Evolutionary conservation across 805 yeast species (phyloP), one percentile per base, ranked within the genome.

Genomic region (Lipomyces starkeyi): DNA sequence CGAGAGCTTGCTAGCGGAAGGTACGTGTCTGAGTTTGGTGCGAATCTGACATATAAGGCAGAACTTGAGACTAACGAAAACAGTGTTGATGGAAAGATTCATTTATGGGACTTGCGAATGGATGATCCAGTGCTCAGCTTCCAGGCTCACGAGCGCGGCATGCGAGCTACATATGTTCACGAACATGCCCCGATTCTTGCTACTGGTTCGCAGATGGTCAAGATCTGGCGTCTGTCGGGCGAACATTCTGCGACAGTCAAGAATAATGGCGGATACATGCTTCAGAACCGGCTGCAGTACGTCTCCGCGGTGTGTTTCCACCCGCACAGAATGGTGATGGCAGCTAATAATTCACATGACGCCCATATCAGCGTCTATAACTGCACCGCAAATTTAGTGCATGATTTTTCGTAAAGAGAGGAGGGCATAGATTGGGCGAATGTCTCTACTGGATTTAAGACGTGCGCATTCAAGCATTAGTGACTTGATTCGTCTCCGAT

Each of bases 121-220:
- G 85, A 86, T 59, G 69, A 86, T 9, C 94, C 97, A 0, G 91
- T 94, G 1, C 80, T 84, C 5, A 80, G 87, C 0, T 91, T 88
- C 80, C 81, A 80, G 27, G 90, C 90, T n/a, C 82, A 79, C 20
- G 80, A 81, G 0, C 80, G 81, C 60, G 81, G 82, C 2, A 84
- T 86, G 84, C 85, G 95, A 7, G 84, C 91, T 25, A 83, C 92
- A 65, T 90, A 91, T 75, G 86, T 91, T 4, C 99, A 95, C 79
- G 99, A 95, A 75, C 99, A 95, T 79, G 99, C 98, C 0, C 98
- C 99, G 0, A 83, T 95, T 2, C 86, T 95, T 66, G 94, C 93
- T 1, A 90, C 97, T 2, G 98, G 97, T 0, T 88, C 93, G 1
- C 89, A 89, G 69, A 83, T 85, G 47, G 87, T 93, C 17, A 89